Conservation (phyloP, 305 asterid genomes). For the Ilex paraguariensis region DNA sequence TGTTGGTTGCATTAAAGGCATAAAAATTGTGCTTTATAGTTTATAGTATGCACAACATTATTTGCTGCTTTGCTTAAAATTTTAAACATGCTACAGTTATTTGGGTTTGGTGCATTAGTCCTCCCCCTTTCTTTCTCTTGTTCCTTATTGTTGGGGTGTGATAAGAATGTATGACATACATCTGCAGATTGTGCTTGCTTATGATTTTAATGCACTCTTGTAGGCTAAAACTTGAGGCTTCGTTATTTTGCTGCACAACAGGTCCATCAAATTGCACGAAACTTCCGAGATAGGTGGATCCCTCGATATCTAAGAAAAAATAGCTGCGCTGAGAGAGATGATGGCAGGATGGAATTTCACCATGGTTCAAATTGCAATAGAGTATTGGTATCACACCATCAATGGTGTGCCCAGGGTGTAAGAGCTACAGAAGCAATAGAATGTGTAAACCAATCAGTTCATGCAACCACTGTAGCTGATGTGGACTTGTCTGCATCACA, state of each 20-base stretch:
- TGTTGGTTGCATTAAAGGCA: no score
- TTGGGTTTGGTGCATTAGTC: no score
- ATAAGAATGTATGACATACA: no score
- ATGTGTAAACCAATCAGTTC: conserved; percentile 20
- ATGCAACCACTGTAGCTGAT: conserved; percentile 25
- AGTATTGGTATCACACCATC: conserved; percentile 22
- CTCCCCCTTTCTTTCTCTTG: no score
- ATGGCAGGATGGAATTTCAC: conserved; percentile 35
- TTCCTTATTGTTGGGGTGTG: no score
- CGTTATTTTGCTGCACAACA: conserved; percentile 22
- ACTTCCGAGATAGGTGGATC: conserved; percentile 85
- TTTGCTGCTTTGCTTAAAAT: no score
- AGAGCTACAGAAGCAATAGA: conserved; percentile 37
- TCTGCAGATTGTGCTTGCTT: no score
- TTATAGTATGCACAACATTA: no score
- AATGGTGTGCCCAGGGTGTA: conserved; percentile 25
- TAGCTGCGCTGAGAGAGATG: conserved; percentile 50
- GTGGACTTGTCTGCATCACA: conserved; percentile 36
- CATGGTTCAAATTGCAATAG: conserved; percentile 31
- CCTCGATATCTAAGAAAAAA: conserved; percentile 52
- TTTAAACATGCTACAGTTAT: no score
- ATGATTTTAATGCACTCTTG: not conserved
- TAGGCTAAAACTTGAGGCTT: conserved; percentile 19
- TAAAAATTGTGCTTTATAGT: no score
- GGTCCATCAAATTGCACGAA: conserved; percentile 88